phyloP scores from a whole-genome alignment of 129 eudicot genomes.

The Artemisia annua region DNA sequence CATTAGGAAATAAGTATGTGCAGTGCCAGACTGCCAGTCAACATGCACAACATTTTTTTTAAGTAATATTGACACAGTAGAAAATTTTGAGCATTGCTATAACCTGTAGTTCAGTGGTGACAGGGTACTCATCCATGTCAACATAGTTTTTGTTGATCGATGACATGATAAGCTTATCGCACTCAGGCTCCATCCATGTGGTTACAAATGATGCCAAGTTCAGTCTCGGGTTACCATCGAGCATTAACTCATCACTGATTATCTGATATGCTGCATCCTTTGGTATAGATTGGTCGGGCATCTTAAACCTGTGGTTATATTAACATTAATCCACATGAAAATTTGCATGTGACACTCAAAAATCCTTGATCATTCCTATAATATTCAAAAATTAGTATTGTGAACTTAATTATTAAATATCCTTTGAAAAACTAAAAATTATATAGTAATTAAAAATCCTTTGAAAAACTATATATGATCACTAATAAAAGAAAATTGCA shows the following conservation, averaged over 20 bases:
- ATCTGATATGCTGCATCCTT: slow-evolving; percentile 86
- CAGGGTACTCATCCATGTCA: slow-evolving; percentile 85
- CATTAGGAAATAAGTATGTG: too few relatives aligned
- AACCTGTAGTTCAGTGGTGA: slow-evolving; percentile 91
- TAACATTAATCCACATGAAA: too few relatives aligned
- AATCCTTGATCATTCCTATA: too few relatives aligned
- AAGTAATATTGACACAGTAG: neutral
- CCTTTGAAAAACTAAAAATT: too few relatives aligned
- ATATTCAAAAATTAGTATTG: too few relatives aligned
- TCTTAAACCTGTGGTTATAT: slow-evolving; percentile 37
- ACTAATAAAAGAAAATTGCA: too few relatives aligned
- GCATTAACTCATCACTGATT: slow-evolving; percentile 75
- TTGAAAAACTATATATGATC: too few relatives aligned
- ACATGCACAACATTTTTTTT: neutral
- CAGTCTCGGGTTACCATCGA: slow-evolving; percentile 79
- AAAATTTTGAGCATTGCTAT: neutral
- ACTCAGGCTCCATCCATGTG: slow-evolving; percentile 86
- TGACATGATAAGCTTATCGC: slow-evolving; percentile 78
- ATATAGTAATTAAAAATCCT: too few relatives aligned
- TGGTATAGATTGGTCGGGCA: slow-evolving; percentile 54
- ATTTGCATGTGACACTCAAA: too few relatives aligned
- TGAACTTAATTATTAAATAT: too few relatives aligned
- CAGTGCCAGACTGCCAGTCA: too few relatives aligned
- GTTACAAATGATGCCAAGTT: slow-evolving; percentile 77
- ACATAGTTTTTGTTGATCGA: slow-evolving; percentile 65